Base-by-base conservation (phyloP, 371 early-diverging fungal species). In the Dichotomocladium elegans region DNA sequence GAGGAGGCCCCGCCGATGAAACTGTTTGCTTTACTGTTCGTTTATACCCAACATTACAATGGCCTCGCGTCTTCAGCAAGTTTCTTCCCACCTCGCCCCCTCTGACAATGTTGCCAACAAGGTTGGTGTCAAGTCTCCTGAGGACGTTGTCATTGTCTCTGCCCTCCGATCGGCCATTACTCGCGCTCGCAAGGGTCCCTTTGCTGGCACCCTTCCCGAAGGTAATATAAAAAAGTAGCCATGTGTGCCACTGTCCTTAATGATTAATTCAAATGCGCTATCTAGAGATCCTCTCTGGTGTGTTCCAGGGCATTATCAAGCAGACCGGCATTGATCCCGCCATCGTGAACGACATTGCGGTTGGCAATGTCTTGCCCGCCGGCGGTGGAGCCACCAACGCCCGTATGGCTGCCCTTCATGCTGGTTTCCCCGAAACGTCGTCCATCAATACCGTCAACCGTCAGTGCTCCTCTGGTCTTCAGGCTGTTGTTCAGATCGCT, bases 381-480 rank as follows among this genome's bases (percentile, higher is more conserved):
- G 94, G 93, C 57, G 95, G 92, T 50, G 98, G 98, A 52, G 98
- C 95, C 51, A 94, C 91, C 57, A 85, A 87, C 46, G 89, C 97
- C 24, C 84, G 99, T 55, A 96, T 96, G 95, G 97, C 99, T 41
- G 84, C 90, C 53, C 81, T 98, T 46, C 88, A 93, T 64, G 96
- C 95, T 57, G 98, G 95, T 41, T 90, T 92, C 82, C 95, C 98
- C 28, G 86, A 92, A 47, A 78, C 82, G 29, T 82, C 90, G 44
- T 80, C 92, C 42, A 77, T 94, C 54, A 83, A 81, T 64, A 94
- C 96, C 49, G 85, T 94, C 68, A 99, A 99, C 86, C 89, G 98
- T 42, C 95, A 95, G 77, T 99, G 98, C 83, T 96, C 95, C 44
- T 90, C 90, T 57, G 98, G 99, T 63, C 85, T 99, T 46, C 95